A percentile compares a stretch with the other conserved stretches of the same genome.
phyloP scores from a whole-genome alignment of 129 eudicot genomes.

The Logfia minima region DNA sequence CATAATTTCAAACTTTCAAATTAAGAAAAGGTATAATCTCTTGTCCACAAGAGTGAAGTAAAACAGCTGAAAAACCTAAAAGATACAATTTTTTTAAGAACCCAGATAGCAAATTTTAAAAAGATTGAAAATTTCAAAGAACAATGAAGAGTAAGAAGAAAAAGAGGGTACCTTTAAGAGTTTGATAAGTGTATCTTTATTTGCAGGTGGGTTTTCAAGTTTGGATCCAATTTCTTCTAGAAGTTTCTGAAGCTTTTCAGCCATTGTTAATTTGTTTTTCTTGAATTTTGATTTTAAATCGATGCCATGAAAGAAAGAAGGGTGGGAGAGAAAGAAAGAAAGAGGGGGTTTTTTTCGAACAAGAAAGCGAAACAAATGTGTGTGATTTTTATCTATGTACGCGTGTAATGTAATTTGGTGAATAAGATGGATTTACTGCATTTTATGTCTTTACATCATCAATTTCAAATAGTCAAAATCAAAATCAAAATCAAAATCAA shows the following conservation, averaged over 20 bases:
- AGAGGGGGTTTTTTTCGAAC: slow-evolving; percentile 9
- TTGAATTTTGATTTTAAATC: slow-evolving; percentile 5
- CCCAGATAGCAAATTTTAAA: slow-evolving; percentile 3
- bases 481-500: neutral
- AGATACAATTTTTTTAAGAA: slow-evolving; percentile 2
- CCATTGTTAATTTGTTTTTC: slow-evolving; percentile 38
- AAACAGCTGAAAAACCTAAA: neutral
- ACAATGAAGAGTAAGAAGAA: slow-evolving; percentile 11
- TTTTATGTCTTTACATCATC: too few species aligned
- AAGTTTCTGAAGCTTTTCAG: slow-evolving; percentile 57
- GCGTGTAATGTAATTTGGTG: neutral
- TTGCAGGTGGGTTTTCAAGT: slow-evolving; percentile 63
- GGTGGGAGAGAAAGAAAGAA: neutral
- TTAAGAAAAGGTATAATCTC: neutral
- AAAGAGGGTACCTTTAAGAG: slow-evolving; percentile 59
- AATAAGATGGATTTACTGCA: too few species aligned
- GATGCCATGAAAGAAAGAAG: neutral
- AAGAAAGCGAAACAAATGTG: neutral
- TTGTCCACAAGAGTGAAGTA: neutral
- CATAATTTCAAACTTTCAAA: slow-evolving; percentile 2
- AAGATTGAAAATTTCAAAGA: neutral
- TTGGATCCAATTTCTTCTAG: slow-evolving; percentile 86
- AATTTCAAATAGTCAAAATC: neutral
- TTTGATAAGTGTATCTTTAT: slow-evolving; percentile 77
- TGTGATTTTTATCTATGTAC: neutral